A percentile compares a stretch with the other conserved stretches of the same genome.
phyloP scores from a whole-genome alignment of 768 basidiomycete genomes.

The Lentinula lateritia region DNA sequence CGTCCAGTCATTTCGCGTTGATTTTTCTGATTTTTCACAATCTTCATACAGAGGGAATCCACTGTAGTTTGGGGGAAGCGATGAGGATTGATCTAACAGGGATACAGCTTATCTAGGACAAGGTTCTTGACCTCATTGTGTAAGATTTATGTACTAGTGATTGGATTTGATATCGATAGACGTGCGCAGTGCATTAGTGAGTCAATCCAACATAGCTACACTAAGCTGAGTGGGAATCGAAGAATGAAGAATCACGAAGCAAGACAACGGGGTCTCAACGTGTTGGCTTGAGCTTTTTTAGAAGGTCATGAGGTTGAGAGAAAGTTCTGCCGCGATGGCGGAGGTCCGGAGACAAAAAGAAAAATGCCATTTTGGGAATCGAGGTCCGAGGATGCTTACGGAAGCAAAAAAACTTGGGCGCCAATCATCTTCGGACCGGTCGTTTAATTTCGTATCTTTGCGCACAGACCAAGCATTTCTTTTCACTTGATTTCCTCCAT shows the following conservation, averaged over 20 bases:
- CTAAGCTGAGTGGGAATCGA: not conserved
- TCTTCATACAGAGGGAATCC: not conserved
- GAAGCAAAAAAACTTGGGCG: not conserved
- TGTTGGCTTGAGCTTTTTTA: not conserved
- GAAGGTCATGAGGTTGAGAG: not conserved
- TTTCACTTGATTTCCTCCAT: not conserved
- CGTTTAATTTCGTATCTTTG: not conserved
- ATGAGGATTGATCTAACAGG: not conserved
- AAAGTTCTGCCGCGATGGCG: not conserved
- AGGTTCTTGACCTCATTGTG: not conserved
- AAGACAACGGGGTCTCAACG: slow-evolving; percentile 1
- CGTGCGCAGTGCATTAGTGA: not conserved
- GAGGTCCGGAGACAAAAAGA: not conserved
- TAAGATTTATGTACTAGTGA: not conserved
- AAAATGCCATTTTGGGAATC: not conserved
- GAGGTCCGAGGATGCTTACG: not conserved
- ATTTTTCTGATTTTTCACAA: not conserved
- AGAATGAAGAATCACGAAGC: not conserved
- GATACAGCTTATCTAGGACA: not conserved
- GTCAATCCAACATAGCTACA: not conserved
- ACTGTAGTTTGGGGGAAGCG: not conserved
- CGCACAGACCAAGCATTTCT: not conserved
- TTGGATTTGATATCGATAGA: slow-evolving; percentile 1
- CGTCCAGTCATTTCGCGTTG: not conserved
- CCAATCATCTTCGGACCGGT: not conserved